These are phyloP conservation scores for Hansenula anomala DNA, from an alignment of 1,139 yeast genomes.

Conservation along the genomic window DNA sequence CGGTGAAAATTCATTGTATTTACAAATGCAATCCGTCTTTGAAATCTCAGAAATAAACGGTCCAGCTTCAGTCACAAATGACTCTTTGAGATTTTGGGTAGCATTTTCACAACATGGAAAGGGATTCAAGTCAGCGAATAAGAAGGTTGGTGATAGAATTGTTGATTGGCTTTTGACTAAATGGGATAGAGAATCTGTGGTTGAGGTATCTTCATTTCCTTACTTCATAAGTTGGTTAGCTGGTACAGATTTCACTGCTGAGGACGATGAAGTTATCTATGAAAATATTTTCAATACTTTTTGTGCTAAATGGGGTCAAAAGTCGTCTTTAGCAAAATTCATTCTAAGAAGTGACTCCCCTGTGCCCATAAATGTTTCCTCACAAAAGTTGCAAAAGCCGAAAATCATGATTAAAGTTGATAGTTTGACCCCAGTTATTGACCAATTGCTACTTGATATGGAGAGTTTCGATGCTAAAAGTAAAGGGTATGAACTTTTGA, in stretches of 20 bases:
- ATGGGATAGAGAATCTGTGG: slow-evolving; percentile 27
- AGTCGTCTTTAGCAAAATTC: slow-evolving; percentile 1
- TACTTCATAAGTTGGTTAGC: slow-evolving; percentile 41
- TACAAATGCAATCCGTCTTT: slow-evolving; percentile 42
- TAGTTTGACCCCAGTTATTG: background rate
- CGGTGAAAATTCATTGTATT: slow-evolving; percentile 35
- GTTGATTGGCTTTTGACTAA: slow-evolving; percentile 46
- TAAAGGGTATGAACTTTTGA: background rate
- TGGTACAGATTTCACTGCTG: slow-evolving; percentile 19
- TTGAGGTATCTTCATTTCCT: slow-evolving; percentile 24
- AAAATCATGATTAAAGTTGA: background rate
- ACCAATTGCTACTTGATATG: background rate
- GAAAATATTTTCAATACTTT: slow-evolving; percentile 10
- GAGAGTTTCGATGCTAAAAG: background rate
- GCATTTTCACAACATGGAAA: slow-evolving; percentile 34
- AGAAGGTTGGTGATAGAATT: slow-evolving; percentile 24
- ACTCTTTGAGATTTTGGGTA: slow-evolving; percentile 52
- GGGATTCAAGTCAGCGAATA: slow-evolving; percentile 25
- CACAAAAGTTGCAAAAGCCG: too few relatives aligned
- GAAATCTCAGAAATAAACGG: slow-evolving; percentile 58
- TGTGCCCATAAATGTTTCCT: too few relatives aligned
- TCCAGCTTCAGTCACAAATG: slow-evolving; percentile 41
- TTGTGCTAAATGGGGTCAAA: slow-evolving; percentile 6
- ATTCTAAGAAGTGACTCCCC: too few relatives aligned
- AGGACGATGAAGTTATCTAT: background rate